These are phyloP conservation scores for Xylaria hypoxylon DNA, from an alignment of 2,329 filamentous ascomycete species.

Conservation along the genomic window DNA sequence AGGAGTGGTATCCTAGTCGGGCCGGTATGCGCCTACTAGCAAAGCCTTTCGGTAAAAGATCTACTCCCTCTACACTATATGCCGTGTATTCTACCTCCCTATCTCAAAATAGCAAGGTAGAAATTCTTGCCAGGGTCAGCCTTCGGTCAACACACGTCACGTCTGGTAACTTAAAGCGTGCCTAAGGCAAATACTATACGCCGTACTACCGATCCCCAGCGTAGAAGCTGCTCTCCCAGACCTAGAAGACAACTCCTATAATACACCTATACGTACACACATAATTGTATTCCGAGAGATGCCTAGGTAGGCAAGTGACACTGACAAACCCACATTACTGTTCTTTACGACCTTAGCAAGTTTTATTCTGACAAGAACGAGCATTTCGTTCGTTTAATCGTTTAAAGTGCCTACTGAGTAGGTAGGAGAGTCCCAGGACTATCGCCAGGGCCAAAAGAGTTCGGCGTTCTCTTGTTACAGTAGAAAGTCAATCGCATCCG, in stretches of 20 bases:
- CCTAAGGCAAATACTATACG: conserved; percentile 13
- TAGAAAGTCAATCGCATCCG: conserved; percentile 7
- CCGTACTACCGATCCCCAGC: not conserved
- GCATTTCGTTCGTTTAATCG: not conserved
- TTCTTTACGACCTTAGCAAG: conserved; percentile 4
- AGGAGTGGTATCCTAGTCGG: conserved; percentile 32
- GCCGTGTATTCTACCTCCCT: conserved; percentile 22
- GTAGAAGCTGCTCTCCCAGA: not conserved
- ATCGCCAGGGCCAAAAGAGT: not conserved
- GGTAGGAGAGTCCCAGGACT: conserved; percentile 5
- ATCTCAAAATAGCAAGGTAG: conserved; percentile 29
- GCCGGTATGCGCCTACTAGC: conserved; percentile 11
- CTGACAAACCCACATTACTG: conserved; percentile 6
- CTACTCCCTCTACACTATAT: conserved; percentile 15
- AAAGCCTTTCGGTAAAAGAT: conserved; percentile 23
- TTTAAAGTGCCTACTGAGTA: too few relatives aligned
- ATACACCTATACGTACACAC: not conserved
- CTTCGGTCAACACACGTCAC: not conserved
- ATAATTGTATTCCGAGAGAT: not conserved
- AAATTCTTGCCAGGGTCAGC: conserved; percentile 1
- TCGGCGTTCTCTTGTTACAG: not conserved
- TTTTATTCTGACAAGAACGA: not conserved
- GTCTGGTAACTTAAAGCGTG: not conserved
- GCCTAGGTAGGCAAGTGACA: not conserved
- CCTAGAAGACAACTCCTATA: not conserved